phyloP scores from a whole-genome alignment of 768 basidiomycete species.

The Termitomyces eurrhizus region DNA sequence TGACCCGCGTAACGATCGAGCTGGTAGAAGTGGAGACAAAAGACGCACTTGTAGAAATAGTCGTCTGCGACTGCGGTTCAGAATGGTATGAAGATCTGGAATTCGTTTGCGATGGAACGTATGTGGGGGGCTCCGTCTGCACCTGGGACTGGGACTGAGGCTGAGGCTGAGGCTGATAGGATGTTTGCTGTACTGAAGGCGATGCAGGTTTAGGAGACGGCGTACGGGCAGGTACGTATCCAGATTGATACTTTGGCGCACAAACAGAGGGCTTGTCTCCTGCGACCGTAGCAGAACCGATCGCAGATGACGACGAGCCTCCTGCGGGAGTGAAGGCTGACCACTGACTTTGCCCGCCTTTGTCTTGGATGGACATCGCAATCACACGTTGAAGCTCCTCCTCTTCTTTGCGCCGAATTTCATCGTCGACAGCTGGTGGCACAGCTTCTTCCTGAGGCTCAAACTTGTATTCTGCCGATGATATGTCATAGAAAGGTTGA shows the following conservation, averaged over 20 bases:
- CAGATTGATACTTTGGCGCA: slow-evolving; percentile 41
- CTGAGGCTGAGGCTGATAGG: slow-evolving; percentile 18
- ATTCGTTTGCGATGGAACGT: slow-evolving; percentile 11
- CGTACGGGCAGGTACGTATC: slow-evolving; percentile 58
- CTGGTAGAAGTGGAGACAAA: background rate
- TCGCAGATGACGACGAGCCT: slow-evolving; percentile 22
- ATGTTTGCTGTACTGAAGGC: background rate
- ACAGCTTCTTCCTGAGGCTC: slow-evolving; percentile 56
- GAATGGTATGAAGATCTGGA: slow-evolving; percentile 11
- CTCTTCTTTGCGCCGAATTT: slow-evolving; percentile 80
- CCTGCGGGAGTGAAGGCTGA: slow-evolving; percentile 33
- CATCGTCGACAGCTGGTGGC: slow-evolving; percentile 73
- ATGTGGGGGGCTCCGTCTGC: slow-evolving; percentile 13
- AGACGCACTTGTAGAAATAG: background rate
- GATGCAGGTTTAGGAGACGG: slow-evolving; percentile 30
- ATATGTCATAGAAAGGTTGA: background rate
- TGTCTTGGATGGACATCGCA: slow-evolving; percentile 91
- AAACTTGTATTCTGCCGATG: slow-evolving; percentile 63
- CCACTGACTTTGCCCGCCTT: slow-evolving; percentile 71
- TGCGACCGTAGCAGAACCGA: slow-evolving; percentile 17
- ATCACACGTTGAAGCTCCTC: slow-evolving; percentile 92
- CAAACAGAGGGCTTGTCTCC: slow-evolving; percentile 18
- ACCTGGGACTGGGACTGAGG: slow-evolving; percentile 18
- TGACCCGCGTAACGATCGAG: slow-evolving; percentile 71
- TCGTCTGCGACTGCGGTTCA: slow-evolving; percentile 15